phyloP scores from a whole-genome alignment of 2,329 filamentous ascomycete species.

The Rutstroemia sp. region DNA sequence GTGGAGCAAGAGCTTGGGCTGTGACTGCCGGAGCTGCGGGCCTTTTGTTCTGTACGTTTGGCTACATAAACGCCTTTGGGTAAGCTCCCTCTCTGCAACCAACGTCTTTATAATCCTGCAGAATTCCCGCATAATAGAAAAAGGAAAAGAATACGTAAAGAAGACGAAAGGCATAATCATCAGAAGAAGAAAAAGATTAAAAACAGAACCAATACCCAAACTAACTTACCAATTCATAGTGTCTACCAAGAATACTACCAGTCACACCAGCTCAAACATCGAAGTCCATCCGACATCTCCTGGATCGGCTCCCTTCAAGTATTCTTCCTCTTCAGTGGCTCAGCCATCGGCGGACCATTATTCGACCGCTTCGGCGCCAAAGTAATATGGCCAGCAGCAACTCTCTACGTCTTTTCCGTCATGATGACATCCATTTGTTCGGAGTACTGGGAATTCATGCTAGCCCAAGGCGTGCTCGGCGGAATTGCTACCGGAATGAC shows the following conservation, averaged over 20 bases:
- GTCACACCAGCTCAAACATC: conserved; percentile 36
- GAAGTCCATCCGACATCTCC: conserved; percentile 19
- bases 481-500: conserved; percentile 30
- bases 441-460: conserved; percentile 31
- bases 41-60: conserved; percentile 39
- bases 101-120: neutral
- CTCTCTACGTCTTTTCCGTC: conserved; percentile 19
- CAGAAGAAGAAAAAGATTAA: too few species aligned
- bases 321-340: conserved; percentile 5
- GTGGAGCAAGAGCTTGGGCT: conserved; percentile 45
- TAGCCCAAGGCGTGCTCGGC: conserved; percentile 27
- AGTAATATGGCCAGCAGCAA: conserved; percentile 30
- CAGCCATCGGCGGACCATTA: conserved; percentile 2
- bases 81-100: neutral
- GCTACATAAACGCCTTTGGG: conserved; percentile 35
- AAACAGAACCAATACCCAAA: neutral
- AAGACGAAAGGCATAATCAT: too few species aligned
- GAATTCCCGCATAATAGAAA: too few species aligned
- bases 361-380: conserved; percentile 40
- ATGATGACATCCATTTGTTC: conserved; percentile 33
- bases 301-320: conserved; percentile 4
- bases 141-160: too few species aligned
- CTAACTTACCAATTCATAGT: conserved; percentile 29
- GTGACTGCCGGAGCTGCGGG: conserved; percentile 40
- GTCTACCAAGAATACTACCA: conserved; percentile 52